Conservation (phyloP, 1,284 basidiomycete genomes). For the Rhodotorula sp. region DNA sequence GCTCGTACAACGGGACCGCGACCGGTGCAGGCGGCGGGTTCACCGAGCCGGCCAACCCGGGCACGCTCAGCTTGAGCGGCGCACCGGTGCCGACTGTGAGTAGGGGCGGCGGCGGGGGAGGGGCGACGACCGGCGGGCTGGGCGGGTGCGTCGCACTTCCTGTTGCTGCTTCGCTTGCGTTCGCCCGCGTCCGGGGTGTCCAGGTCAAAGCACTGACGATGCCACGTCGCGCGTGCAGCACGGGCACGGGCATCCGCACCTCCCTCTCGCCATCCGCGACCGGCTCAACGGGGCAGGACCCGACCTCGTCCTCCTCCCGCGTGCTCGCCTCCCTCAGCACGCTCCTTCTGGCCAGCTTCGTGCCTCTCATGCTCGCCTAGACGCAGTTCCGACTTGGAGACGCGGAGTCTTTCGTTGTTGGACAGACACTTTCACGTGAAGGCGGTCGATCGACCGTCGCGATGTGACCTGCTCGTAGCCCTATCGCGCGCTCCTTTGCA, state of each 20-base stretch:
- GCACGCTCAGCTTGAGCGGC: constrained; percentile 3
- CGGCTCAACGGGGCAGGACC: not conserved
- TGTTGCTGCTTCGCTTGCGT: not conserved
- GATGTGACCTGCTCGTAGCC: no score
- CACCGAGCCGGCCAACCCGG: not conserved
- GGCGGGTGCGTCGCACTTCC: not conserved
- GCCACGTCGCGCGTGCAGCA: not conserved
- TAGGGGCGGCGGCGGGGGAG: not conserved
- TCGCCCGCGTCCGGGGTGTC: not conserved
- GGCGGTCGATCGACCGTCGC: no score
- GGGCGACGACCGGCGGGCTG: not conserved
- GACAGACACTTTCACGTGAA: no score
- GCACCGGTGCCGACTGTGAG: constrained; percentile 10
- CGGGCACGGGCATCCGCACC: not conserved
- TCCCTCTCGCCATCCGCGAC: not conserved
- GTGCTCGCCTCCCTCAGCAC: not conserved
- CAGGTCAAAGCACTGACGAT: no score
- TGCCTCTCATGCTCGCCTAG: no score
- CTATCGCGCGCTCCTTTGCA: no score
- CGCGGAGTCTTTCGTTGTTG: no score
- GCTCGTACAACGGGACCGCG: constrained; percentile 5
- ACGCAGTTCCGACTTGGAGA: no score
- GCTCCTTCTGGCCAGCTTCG: no score
- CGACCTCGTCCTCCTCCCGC: no score
- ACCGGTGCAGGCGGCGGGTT: not conserved